Evolutionary conservation across 1,139 yeast genomes (phyloP).

Genomic region (Candida smagusa): DNA sequence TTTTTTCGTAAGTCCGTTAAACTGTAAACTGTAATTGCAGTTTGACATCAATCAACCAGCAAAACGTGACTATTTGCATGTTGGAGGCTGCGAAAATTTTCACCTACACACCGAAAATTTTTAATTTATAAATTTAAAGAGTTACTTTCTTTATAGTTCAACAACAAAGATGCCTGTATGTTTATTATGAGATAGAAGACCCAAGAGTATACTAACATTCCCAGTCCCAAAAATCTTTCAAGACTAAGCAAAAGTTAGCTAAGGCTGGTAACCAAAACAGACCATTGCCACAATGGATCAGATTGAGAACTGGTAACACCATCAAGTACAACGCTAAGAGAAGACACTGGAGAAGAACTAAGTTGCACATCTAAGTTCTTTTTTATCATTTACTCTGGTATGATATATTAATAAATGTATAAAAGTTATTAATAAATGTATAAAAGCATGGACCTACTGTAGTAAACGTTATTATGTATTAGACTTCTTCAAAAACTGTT

Average conservation of each 20-base stretch:
- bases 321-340: slow-evolving; percentile 99
- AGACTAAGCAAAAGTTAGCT: slow-evolving; percentile 98
- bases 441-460: neutral
- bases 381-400: slow-evolving; percentile 8
- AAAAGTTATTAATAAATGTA: slow-evolving; percentile 5
- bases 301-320: slow-evolving; percentile 97
- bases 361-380: slow-evolving; percentile 84
- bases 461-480: slow-evolving; percentile 4
- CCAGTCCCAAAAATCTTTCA: slow-evolving; percentile 96
- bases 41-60: neutral
- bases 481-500: slow-evolving; percentile 86
- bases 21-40: slow-evolving; percentile 1
- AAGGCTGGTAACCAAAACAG: slow-evolving; percentile 99
- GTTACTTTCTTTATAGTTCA: slow-evolving; percentile 8
- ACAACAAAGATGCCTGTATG: slow-evolving; percentile 28
- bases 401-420: slow-evolving; percentile 3
- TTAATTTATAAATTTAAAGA: slow-evolving; percentile 3
- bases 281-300: slow-evolving; percentile 99
- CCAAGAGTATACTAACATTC: slow-evolving; percentile 17
- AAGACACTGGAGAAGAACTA: slow-evolving; percentile 99
- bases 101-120: slow-evolving; percentile 6
- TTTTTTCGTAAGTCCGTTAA: slow-evolving; percentile 1
- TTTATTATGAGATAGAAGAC: slow-evolving; percentile 8
- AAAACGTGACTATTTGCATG: neutral
- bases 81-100: slow-evolving; percentile 7